Percentiles rank a stretch among this genome's conserved stretches.
phyloP scores from a whole-genome alignment of 352 stramenopile species.

The Stramenopiles sp. region DNA sequence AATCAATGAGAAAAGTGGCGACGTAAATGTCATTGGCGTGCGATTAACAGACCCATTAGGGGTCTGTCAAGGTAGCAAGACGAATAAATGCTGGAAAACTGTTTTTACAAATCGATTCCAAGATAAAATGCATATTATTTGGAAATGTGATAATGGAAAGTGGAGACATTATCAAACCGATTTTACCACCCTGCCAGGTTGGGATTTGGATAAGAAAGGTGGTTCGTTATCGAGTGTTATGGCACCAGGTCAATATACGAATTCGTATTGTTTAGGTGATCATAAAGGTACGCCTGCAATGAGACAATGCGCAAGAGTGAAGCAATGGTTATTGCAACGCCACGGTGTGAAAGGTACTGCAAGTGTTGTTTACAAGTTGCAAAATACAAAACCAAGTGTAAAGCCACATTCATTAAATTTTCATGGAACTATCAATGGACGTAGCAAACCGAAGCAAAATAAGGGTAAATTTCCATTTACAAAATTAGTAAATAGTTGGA shows the following conservation, averaged over 20 bases:
- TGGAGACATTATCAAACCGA: neutral
- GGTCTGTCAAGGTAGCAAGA: neutral
- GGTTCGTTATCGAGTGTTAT: neutral
- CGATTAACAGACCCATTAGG: neutral
- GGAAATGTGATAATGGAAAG: neutral
- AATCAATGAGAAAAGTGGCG: neutral
- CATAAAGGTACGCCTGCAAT: neutral
- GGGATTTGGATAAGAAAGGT: neutral
- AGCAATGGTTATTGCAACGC: neutral
- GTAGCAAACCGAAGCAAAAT: neutral
- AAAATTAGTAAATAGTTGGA: neutral
- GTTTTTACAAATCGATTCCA: conserved; percentile 5
- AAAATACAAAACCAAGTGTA: neutral
- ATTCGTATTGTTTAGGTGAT: neutral
- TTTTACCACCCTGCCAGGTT: neutral
- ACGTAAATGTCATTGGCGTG: conserved; percentile 1
- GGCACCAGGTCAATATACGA: neutral
- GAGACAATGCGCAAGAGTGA: neutral
- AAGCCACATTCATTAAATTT: neutral
- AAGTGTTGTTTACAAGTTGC: neutral
- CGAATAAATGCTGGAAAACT: neutral
- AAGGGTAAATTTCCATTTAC: neutral
- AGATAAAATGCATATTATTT: neutral
- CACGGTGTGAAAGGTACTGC: neutral
- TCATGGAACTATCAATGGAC: neutral